Conservation (phyloP, 768 basidiomycete genomes). For the Trametes villosa region DNA sequence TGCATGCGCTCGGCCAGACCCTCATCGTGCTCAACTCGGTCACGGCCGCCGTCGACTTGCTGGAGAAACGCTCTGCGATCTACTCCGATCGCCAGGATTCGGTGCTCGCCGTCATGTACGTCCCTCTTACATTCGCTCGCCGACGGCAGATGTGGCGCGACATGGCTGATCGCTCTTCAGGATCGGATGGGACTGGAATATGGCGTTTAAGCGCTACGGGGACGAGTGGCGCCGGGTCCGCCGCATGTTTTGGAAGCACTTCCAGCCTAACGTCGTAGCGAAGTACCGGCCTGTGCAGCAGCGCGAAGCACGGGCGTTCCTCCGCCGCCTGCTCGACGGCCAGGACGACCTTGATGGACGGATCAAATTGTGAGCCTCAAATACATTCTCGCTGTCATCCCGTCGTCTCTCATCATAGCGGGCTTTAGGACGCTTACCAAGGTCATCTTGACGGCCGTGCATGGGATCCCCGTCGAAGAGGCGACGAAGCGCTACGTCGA, state of each 20-base stretch:
- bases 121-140: background rate
- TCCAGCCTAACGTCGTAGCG: background rate
- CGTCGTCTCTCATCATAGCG: too few relatives aligned
- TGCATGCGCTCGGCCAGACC: constrained; percentile 18
- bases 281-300: background rate
- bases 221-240: constrained; percentile 6
- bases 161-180: background rate
- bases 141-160: too few relatives aligned
- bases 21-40: constrained; percentile 27
- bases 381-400: too few relatives aligned
- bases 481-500: background rate
- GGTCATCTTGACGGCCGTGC: background rate
- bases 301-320: background rate
- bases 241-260: constrained; percentile 4
- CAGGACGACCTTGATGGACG: background rate
- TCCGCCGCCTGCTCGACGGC: background rate
- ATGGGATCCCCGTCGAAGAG: constrained; percentile 1
- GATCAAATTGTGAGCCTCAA: constrained; percentile 13
- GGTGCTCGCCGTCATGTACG: background rate
- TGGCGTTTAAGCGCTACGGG: constrained; percentile 8
- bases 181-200: constrained; percentile 6
- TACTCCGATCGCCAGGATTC: constrained; percentile 25
- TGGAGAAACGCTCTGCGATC: constrained; percentile 31
- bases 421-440: background rate
- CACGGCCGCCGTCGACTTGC: constrained; percentile 25